Base-by-base conservation (phyloP, 2,329 filamentous ascomycete species). In the Sporothrix humicola region DNA sequence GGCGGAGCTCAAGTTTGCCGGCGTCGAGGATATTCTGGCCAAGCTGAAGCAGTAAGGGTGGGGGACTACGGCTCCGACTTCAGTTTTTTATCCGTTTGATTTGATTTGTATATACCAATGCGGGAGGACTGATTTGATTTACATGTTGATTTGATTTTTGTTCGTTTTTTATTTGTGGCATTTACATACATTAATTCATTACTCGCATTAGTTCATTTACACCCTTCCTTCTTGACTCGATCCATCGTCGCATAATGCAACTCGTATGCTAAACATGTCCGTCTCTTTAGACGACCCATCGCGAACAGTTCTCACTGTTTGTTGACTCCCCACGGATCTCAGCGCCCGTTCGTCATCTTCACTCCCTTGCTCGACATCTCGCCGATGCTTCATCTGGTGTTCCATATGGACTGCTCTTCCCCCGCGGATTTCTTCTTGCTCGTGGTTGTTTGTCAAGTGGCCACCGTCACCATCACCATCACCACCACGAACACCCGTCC, bases 1-100 rank as follows among this genome's bases (percentile, higher is more conserved):
- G 63, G 71, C 75, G 1, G 80, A 81, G 56, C 78, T 83, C n/a
- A 77, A 78, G 0, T 83, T 83, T 76, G 80, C 78, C 1, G 26
- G 58, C 15, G 69, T 52, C 26, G 56, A 63, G 1, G 46, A 26
- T 5, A 71, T 71, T 23, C 20, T 71, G 37, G 26, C 23, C 42
- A 52, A 44, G 12, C 26, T 71, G 69, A 54, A 48, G 13, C 31
- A 71, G 26, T 71, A 26, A 20, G 54, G 20, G n/a, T 6, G 15
- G 10, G 68, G 37, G 59, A 7, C 20, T 1, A 9, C 9, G n/a
- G 54, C 2, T 26, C 23, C 23, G 23, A 26, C 8, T 58, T 23
- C 13, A 3, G 2, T 3, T 59, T 37, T 13, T n/a, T 37, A 3
- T 37, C 23, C 48, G 7, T 6, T 46, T 65, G 3, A 1, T 15